Evolutionary conservation across 2,329 filamentous ascomycete genomes (phyloP), one percentile per base, ranked within the genome.

Genomic region (Rhynchosporium secalis): DNA sequence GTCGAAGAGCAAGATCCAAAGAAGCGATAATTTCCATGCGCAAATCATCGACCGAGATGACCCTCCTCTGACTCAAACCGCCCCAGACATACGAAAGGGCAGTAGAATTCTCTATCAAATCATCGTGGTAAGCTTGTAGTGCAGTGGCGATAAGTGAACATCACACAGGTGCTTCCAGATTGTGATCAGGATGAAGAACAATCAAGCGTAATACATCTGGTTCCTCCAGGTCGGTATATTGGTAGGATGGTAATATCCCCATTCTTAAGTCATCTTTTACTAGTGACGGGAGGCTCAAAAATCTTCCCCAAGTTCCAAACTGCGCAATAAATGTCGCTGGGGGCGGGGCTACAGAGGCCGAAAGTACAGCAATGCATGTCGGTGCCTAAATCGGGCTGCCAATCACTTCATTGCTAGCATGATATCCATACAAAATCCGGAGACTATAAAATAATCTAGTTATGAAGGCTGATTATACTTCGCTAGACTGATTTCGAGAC

Each of bases 71-170:
- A 6, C 6, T 38, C 3, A 47, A 40, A 15, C 48, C 38, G 15
- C 58, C 62, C 63, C 61, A 65, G 13, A 62, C 61, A 36, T 65
- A 61, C 3, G 64, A 66, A n/a, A 64, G 56, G 13, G 64, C 64
- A 20, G 54, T 62, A n/a, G 64, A 66, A 13, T 63, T 31, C 45
- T 59, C 58, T 6, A 51, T 26, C 26, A 56, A 38, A 12, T 61
- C 59, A 20, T 62, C 28, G 4, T 62, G 48, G 33, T 20, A 49
- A 13, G 58, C 13, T 33, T 15, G 29, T 20, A 64, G 49, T 3
- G 56, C 56, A 7, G 59, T 62, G 13, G 56, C 20, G 9, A 58
- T 41, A n/a, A 58, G 38, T 5, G 40, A 58, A 29, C 60, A 62
- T 54, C 41, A 31, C 15, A 62, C 46, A 10, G 46, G 38, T 12